Conservation (phyloP, 345 rosid genomes). For the Rhodamnia rubescens region DNA sequence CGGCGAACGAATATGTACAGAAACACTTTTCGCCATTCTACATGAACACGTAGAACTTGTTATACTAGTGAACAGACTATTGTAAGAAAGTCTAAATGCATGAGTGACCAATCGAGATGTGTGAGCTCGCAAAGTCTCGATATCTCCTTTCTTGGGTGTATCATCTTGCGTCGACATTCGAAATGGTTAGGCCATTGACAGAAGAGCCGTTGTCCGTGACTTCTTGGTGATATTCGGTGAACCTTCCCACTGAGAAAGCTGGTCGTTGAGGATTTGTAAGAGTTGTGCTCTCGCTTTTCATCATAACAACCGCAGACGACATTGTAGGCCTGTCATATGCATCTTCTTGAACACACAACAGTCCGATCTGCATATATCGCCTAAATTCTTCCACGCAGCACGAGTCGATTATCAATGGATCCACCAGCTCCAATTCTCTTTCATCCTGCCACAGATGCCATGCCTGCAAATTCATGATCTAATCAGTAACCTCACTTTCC, state of each 20-base stretch:
- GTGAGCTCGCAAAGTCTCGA: neutral
- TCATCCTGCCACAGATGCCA: slow-evolving; percentile 52
- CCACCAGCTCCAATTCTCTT: slow-evolving; percentile 30
- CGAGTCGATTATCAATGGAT: slow-evolving; percentile 17
- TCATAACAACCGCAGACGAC: slow-evolving; percentile 28
- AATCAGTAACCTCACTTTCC: neutral
- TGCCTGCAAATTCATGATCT: slow-evolving; percentile 17
- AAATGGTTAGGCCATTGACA: slow-evolving; percentile 1
- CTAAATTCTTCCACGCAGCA: slow-evolving; percentile 30
- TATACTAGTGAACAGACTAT: neutral
- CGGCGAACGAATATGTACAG: neutral
- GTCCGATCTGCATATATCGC: slow-evolving; percentile 41
- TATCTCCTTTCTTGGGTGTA: neutral
- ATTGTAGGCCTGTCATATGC: slow-evolving; percentile 40
- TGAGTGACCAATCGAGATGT: neutral
- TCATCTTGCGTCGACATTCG: slow-evolving; percentile 6
- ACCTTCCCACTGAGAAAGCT: slow-evolving; percentile 28
- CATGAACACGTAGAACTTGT: neutral
- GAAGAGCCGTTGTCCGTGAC: neutral
- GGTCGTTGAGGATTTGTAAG: slow-evolving; percentile 29
- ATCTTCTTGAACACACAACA: slow-evolving; percentile 15
- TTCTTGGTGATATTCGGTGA: neutral
- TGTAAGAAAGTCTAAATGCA: neutral
- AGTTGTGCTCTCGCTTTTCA: slow-evolving; percentile 8
- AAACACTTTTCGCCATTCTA: neutral